Conservation (phyloP, 2,329 filamentous ascomycete genomes). For the Triangularia verruculosa region DNA sequence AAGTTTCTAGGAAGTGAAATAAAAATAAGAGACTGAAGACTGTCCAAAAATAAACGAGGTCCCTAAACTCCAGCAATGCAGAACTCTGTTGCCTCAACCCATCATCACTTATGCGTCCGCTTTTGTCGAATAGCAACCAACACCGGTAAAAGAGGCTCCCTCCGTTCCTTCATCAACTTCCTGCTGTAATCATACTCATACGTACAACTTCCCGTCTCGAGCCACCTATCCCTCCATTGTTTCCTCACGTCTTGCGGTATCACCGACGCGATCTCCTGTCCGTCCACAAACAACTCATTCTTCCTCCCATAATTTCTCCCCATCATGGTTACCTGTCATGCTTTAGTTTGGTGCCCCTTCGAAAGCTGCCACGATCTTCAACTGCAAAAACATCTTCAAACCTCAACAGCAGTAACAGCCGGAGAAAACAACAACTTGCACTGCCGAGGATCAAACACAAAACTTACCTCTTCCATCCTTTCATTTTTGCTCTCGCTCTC, state of each 20-base stretch:
- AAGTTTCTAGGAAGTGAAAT: background rate
- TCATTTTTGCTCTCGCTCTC: background rate
- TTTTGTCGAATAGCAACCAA: background rate
- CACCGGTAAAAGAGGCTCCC: background rate
- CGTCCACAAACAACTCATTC: conserved; percentile 4
- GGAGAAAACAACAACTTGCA: background rate
- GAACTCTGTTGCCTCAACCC: background rate
- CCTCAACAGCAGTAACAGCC: background rate
- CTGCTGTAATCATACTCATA: background rate
- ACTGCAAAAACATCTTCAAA: background rate
- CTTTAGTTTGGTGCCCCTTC: background rate
- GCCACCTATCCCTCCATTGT: conserved; percentile 9
- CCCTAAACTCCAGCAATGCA: background rate
- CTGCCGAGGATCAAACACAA: conserved; percentile 12
- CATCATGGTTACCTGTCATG: background rate
- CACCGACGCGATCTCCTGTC: background rate
- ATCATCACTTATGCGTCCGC: background rate
- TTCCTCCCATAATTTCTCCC: background rate
- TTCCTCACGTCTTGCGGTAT: conserved; percentile 1
- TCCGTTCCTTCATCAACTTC: background rate
- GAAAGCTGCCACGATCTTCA: background rate
- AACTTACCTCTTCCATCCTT: conserved; percentile 12
- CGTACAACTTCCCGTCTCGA: background rate
- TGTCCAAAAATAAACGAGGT: background rate
- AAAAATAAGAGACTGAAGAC: background rate